Evolutionary conservation across 2,329 filamentous ascomycete genomes (phyloP).

Genomic region (Talaromyces sp.): DNA sequence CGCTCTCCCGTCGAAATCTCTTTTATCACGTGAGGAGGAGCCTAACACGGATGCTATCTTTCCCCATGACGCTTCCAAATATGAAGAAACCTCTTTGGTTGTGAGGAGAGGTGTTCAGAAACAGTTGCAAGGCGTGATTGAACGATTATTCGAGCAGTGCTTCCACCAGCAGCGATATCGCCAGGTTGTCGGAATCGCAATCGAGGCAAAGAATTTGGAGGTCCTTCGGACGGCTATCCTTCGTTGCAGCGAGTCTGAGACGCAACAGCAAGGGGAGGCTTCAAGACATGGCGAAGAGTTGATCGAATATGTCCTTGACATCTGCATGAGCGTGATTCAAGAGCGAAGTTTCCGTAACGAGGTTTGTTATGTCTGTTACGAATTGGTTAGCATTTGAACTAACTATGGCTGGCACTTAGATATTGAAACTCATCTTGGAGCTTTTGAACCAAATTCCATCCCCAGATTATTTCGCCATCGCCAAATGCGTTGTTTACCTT

Average conservation of each 20-base stretch:
- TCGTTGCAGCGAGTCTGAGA: slow-evolving; percentile 82
- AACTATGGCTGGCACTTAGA: slow-evolving; percentile 47
- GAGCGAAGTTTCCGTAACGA: slow-evolving; percentile 79
- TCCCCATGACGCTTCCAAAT: slow-evolving; percentile 54
- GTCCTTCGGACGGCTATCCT: slow-evolving; percentile 83
- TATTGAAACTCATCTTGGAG: slow-evolving; percentile 86
- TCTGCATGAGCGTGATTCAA: slow-evolving; percentile 97
- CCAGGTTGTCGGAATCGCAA: slow-evolving; percentile 93
- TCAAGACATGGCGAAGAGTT: slow-evolving; percentile 74
- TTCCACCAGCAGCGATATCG: slow-evolving; percentile 82
- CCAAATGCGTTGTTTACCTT: slow-evolving; percentile 94
- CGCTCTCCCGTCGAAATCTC: slow-evolving; percentile 85
- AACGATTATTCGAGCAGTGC: slow-evolving; percentile 87
- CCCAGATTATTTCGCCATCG: slow-evolving; percentile 96
- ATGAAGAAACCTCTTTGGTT: slow-evolving; percentile 60
- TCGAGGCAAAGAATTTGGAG: slow-evolving; percentile 89
- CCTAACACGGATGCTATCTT: slow-evolving; percentile 56
- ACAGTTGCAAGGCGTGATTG: slow-evolving; percentile 77
- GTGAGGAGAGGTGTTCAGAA: slow-evolving; percentile 71
- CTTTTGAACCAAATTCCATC: slow-evolving; percentile 89
- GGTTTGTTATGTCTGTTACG: slow-evolving; percentile 38
- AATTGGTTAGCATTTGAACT: background rate
- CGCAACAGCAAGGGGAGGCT: slow-evolving; percentile 57
- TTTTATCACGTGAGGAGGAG: slow-evolving; percentile 77
- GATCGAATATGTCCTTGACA: slow-evolving; percentile 92